Evolutionary conservation across 2,329 filamentous ascomycete genomes (phyloP), one percentile per base, ranked within the genome.

Genomic region (Microdochium bolleyi): DNA sequence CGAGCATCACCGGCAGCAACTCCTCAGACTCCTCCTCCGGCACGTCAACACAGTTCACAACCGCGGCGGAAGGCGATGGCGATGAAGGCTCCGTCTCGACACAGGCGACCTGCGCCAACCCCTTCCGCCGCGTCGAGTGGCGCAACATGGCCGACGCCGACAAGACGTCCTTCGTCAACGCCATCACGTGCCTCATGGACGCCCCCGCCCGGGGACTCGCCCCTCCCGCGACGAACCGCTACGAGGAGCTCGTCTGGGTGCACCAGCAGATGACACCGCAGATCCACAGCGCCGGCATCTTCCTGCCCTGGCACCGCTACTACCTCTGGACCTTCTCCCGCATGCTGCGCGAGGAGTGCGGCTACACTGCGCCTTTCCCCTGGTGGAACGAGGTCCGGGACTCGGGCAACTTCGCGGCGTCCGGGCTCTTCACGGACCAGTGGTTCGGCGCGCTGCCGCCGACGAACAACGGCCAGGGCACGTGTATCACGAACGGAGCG

Each of bases 331-430:
- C 65, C 3, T 69, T 70, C 56, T 69, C 73, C 60, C 56, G 57
- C 48, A 48, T 70, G 55, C 63, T 73, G 54, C 65, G 67, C 24
- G 56, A 66, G 14, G 70, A 74, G 61, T 73, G 70, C 54, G 62
- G 60, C 49, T 71, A 70, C 55, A 50, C 54, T 13, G 61, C 63
- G 10, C 62, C 68, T 2, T 63, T 71, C 58, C 65, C 69, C 5
- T 72, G 69, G 67, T 72, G 69, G 69, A 67, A 72, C 56, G 69
- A 71, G 67, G 66, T 67, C 24, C 60, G 64, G 21, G 59, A 70
- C 51, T 57, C 65, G 3, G 67, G 66, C 49, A 57, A 63, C 52
- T 70, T 69, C 51, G 58, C 60, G 24, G 48, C 57, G 13, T 62
- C 65, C 1, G 61, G 62, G 32, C 19, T 70, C 14, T 69, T 68